Conservation (phyloP, 306 rosid genomes). For the Gleditsia sinensis region DNA sequence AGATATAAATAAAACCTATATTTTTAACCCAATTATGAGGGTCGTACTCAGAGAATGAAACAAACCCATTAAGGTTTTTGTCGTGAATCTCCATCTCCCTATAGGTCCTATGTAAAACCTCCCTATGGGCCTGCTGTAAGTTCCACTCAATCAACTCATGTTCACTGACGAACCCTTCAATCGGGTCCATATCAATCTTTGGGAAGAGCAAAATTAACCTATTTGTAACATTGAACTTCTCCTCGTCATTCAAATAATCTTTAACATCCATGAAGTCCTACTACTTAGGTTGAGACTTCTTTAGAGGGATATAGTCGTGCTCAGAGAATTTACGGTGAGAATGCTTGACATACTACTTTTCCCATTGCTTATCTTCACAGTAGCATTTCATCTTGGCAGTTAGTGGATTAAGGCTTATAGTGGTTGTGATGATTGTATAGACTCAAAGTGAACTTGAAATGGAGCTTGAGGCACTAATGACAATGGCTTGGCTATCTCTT, state of each 20-base stretch:
- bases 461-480: constrained; percentile 89
- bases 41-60: constrained; percentile 87
- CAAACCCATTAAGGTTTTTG: constrained; percentile 70
- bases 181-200: constrained; percentile 70
- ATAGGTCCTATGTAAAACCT: constrained; percentile 71
- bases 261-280: constrained; percentile 86
- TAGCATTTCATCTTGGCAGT: constrained; percentile 88
- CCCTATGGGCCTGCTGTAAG: constrained; percentile 65
- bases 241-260: constrained; percentile 82
- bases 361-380: constrained; percentile 88
- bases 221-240: constrained; percentile 76
- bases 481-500: constrained; percentile 47
- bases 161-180: constrained; percentile 58
- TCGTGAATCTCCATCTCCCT: constrained; percentile 92
- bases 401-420: constrained; percentile 67
- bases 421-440: constrained; percentile 44
- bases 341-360: constrained; percentile 60
- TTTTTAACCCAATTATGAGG: constrained; percentile 85
- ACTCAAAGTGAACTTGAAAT: constrained; percentile 83
- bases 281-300: constrained; percentile 91
- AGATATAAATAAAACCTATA: constrained; percentile 47
- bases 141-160: constrained; percentile 88
- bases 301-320: constrained; percentile 56
- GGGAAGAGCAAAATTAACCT: constrained; percentile 74
- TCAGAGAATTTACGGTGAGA: constrained; percentile 46